A percentile compares a stretch with the other conserved stretches of the same genome.
These are phyloP conservation scores for Ophiostoma tasmaniense DNA, from an alignment of 2,329 filamentous ascomycete species.

Conservation along the genomic window DNA sequence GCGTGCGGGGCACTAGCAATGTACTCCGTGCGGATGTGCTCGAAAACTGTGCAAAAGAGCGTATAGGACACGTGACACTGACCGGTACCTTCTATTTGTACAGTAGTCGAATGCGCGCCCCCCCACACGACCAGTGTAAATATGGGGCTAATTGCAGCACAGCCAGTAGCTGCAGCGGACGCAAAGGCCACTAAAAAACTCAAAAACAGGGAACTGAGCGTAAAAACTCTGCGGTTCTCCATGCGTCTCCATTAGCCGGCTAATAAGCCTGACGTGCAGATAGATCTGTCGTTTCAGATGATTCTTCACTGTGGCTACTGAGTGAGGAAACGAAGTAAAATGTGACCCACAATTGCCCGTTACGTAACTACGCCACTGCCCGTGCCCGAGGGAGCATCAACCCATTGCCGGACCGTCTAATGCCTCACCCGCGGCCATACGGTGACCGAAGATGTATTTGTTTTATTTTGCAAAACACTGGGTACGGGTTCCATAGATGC, in stretches of 20 bases:
- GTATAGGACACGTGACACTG: neutral
- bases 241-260: neutral
- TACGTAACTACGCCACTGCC: slow-evolving; percentile 2
- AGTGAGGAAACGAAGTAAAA: neutral
- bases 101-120: neutral
- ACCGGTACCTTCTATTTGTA: neutral
- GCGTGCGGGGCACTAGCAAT: neutral
- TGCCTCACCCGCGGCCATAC: slow-evolving; percentile 4
- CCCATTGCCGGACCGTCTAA: neutral
- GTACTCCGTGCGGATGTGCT: neutral
- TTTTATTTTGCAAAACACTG: neutral
- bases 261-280: slow-evolving; percentile 1
- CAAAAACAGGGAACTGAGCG: slow-evolving; percentile 4
- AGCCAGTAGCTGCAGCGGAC: neutral
- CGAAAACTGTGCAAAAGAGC: neutral
- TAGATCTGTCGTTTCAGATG: neutral
- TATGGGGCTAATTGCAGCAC: neutral
- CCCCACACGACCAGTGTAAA: neutral
- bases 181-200: slow-evolving; percentile 1
- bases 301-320: neutral
- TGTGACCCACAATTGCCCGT: neutral
- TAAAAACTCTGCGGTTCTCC: neutral
- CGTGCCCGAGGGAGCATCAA: neutral
- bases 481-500: neutral
- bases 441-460: neutral